Conservation (phyloP, 2,329 filamentous ascomycete genomes). For the Pseudophaeomoniella oleicola region DNA sequence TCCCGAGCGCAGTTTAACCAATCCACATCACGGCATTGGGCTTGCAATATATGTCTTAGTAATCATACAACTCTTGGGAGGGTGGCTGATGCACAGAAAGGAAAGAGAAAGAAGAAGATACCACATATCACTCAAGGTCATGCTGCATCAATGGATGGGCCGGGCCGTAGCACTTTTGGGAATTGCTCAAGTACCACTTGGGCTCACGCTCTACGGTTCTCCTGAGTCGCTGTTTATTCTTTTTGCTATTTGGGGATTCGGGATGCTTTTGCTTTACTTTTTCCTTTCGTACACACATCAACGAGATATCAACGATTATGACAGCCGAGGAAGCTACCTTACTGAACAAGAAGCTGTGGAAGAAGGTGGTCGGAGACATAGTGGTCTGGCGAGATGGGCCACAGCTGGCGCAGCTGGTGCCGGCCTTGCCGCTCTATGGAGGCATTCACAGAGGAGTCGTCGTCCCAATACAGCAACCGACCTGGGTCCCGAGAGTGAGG, state of each 20-base stretch:
- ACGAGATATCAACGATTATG: constrained; percentile 38
- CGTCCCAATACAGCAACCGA: constrained; percentile 23
- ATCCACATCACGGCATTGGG: constrained; percentile 54
- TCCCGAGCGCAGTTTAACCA: constrained; percentile 43
- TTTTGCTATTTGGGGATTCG: constrained; percentile 62
- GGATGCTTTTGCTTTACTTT: constrained; percentile 64
- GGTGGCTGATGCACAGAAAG: constrained; percentile 39
- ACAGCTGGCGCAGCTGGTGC: constrained; percentile 42
- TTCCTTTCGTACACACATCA: constrained; percentile 58
- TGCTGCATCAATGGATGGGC: constrained; percentile 81
- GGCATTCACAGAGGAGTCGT: constrained; percentile 24
- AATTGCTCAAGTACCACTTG: constrained; percentile 74
- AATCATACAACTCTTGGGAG: constrained; percentile 43
- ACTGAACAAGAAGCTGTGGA: constrained; percentile 36
- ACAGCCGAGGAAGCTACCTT: constrained; percentile 43
- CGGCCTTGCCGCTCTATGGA: constrained; percentile 39
- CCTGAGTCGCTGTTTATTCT: constrained; percentile 74
- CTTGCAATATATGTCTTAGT: constrained; percentile 48
- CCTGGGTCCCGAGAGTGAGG: constrained; percentile 16
- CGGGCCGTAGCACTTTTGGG: constrained; percentile 65
- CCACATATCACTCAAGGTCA: constrained; percentile 42
- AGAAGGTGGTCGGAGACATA: constrained; percentile 21
- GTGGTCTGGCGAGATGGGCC: constrained; percentile 32
- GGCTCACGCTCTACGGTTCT: constrained; percentile 82
- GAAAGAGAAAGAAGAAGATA: constrained; percentile 37